These are phyloP conservation scores for Cucumis sativus DNA, from an alignment of 306 rosid genomes.

Conservation along the genomic window DNA sequence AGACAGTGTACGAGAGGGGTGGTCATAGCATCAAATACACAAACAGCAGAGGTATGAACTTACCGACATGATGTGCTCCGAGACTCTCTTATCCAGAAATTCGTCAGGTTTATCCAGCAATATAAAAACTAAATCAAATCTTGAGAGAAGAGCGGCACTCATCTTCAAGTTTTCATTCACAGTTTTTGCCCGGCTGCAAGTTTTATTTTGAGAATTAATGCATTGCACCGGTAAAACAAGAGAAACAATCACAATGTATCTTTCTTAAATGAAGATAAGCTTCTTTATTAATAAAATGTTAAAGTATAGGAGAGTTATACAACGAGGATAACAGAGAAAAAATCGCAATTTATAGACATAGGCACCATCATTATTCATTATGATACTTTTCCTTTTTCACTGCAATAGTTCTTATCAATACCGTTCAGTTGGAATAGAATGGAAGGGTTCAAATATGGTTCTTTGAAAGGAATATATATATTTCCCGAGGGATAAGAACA, in stretches of 20 bases:
- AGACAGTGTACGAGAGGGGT: neutral
- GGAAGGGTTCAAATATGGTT: neutral
- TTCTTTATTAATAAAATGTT: no score
- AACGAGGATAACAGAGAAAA: neutral
- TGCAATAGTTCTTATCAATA: neutral
- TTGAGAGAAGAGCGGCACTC: conserved; percentile 77
- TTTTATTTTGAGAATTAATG: conserved; percentile 10
- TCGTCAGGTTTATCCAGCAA: conserved; percentile 95
- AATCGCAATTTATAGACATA: conserved; percentile 2
- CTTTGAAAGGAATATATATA: neutral
- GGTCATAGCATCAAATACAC: neutral
- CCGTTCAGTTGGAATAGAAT: neutral
- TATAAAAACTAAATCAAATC: conserved; percentile 89
- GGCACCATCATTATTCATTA: conserved; percentile 9
- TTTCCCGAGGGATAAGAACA: neutral
- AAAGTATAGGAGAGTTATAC: no score
- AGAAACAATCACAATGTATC: conserved; percentile 5
- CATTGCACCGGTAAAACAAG: neutral
- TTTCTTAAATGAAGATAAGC: no score
- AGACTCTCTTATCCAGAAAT: conserved; percentile 79
- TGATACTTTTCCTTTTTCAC: neutral
- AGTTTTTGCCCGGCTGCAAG: conserved; percentile 91
- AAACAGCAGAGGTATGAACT: conserved; percentile 17
- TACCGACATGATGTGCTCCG: conserved; percentile 96
- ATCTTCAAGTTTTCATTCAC: conserved; percentile 95